These are phyloP conservation scores for Musa itinerans DNA, from an alignment of 176 grass and related monocot species.

Conservation along the genomic window DNA sequence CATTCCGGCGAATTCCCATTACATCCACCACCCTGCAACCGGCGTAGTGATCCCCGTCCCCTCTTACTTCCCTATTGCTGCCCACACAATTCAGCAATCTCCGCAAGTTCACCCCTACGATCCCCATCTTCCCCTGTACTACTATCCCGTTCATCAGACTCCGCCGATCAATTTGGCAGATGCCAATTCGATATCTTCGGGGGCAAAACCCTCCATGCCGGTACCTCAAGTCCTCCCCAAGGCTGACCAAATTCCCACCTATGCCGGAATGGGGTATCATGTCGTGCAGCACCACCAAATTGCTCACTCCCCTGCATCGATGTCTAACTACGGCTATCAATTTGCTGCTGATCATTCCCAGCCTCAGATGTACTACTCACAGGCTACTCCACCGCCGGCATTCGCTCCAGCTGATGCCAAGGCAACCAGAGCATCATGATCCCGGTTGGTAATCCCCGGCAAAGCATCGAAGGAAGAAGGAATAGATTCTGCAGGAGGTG, in stretches of 20 bases:
- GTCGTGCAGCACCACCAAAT: slow-evolving; percentile 47
- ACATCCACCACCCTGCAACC: slow-evolving; percentile 63
- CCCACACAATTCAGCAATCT: slow-evolving; percentile 43
- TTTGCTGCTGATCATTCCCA: slow-evolving; percentile 47
- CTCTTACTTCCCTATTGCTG: slow-evolving; percentile 38
- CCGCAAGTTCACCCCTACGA: slow-evolving; percentile 48
- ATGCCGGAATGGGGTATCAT: slow-evolving; percentile 66
- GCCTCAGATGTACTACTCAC: slow-evolving; percentile 57
- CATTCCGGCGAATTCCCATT: slow-evolving; percentile 50
- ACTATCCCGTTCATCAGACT: slow-evolving; percentile 45
- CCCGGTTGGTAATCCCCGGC: no score
- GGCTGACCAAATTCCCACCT: slow-evolving; percentile 17
- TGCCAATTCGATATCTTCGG: not conserved
- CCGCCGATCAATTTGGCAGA: slow-evolving; percentile 43
- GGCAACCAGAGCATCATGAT: not conserved
- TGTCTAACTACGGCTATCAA: slow-evolving; percentile 67
- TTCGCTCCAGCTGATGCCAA: slow-evolving; percentile 21
- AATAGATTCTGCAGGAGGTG: not conserved
- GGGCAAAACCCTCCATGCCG: slow-evolving; percentile 31
- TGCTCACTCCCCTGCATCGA: slow-evolving; percentile 24
- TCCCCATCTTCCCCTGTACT: slow-evolving; percentile 58
- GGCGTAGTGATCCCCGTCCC: slow-evolving; percentile 57
- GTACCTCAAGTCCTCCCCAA: not conserved
- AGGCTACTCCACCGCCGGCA: slow-evolving; percentile 37
- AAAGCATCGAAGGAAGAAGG: not conserved